Evolutionary conservation across 148 eudicot species (phyloP), one percentile per base, ranked within the genome.

Genomic region (Vaccinium myrtillus): DNA sequence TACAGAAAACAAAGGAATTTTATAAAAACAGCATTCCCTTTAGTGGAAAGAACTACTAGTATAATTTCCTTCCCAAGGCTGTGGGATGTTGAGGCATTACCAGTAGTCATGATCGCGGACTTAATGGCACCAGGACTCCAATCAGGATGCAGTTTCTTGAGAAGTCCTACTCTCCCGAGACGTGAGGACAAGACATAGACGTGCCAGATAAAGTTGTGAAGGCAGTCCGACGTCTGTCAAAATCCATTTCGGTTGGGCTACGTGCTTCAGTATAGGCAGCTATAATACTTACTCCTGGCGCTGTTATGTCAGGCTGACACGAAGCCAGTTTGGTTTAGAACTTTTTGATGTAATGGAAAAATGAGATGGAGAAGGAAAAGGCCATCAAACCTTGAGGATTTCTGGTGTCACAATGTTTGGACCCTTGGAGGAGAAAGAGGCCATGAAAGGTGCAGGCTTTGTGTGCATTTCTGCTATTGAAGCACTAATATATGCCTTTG

Each of bases 101-200:
- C 96, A 0, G 93, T 82, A 1, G 98, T 94, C 94, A 94, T 94
- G 82, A 94, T 91, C 23, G 98, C 95, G 1, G 95, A 94, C 85
- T 86, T 86, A 21, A 93, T 90, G 15, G 94, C 94, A 19, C 93
- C 92, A 16, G 92, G 91, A 83, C 92, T 89, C 98, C 98, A 94
- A 15, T 85, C 71, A 12, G 94, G 94, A 53, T 94, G 86, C 16
- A 89, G 82, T 46, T 89, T 88, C 49, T 88, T 94, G 32, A 94
- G 89, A 49, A 90, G 91, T 81, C 94, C 97, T 8, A 27, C 95
- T 27, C 83, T 10, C 94, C 97, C 0, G 98, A 63, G 27, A 93
- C 87, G 67, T 94, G 98, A 9, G 98, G 98, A 81, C 95, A 92
- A 53, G 98, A 87, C 98, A 93, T 94, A 2, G 98, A 94, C 3